phyloP scores from a whole-genome alignment of 129 eudicot species.

The Glebionis coronaria region DNA sequence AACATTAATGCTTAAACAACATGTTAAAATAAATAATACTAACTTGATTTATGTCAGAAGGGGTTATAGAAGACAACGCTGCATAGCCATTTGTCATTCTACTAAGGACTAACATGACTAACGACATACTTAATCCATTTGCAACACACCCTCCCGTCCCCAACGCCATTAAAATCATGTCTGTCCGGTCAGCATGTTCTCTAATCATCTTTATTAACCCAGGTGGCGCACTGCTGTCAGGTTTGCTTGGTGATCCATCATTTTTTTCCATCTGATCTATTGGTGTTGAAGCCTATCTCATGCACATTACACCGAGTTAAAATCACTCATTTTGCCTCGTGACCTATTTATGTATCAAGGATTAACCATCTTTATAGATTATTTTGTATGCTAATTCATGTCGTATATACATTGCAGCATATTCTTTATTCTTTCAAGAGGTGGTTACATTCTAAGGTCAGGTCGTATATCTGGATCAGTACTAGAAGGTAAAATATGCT shows the following conservation, averaged over 20 bases:
- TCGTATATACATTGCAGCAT: constrained; percentile 7
- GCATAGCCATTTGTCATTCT: constrained; percentile 30
- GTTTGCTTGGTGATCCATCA: constrained; percentile 13
- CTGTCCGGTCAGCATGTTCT: constrained; percentile 32
- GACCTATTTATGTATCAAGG: constrained; percentile 7
- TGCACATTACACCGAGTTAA: neutral
- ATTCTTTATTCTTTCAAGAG: neutral
- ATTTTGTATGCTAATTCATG: neutral
- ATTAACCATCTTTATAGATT: constrained; percentile 11
- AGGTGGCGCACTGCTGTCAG: constrained; percentile 10
- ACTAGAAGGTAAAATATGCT: neutral
- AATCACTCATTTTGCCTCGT: neutral
- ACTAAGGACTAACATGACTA: constrained; percentile 26
- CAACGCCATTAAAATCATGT: constrained; percentile 27
- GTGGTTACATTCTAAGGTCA: too few relatives aligned
- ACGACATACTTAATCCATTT: constrained; percentile 30
- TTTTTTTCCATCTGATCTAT: constrained; percentile 12
- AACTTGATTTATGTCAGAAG: constrained; percentile 31
- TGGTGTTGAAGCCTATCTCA: neutral
- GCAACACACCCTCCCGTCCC: constrained; percentile 33
- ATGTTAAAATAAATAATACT: neutral
- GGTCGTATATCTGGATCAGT: too few relatives aligned
- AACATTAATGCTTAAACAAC: too few relatives aligned
- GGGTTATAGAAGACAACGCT: constrained; percentile 17
- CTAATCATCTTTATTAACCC: constrained; percentile 19